phyloP scores from a whole-genome alignment of 371 early-diverging fungal genomes.

The Mortierella sp. region DNA sequence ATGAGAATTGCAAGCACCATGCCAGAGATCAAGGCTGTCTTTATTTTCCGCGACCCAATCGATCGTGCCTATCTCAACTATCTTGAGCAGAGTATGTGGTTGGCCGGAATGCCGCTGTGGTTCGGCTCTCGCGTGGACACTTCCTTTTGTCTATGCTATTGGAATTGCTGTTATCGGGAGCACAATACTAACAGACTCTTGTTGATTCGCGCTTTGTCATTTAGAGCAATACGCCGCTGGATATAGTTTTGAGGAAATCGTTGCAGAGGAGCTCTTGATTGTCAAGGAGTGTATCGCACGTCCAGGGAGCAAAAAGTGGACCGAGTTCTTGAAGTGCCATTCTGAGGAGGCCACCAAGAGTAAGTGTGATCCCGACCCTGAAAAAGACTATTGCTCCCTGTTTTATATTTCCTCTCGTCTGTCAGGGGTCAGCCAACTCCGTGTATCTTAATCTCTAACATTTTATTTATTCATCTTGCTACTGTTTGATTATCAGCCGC shows the following conservation, averaged over 20 bases:
- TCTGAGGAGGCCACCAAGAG: slow-evolving; percentile 48
- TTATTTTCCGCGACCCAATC: slow-evolving; percentile 69
- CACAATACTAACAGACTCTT: background rate
- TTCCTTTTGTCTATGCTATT: background rate
- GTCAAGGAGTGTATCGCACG: slow-evolving; percentile 55
- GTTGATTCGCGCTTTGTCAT: background rate
- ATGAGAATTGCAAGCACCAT: slow-evolving; percentile 52
- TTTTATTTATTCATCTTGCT: background rate
- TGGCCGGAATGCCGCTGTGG: background rate
- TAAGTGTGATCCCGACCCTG: slow-evolving; percentile 24
- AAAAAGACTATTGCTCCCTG: background rate
- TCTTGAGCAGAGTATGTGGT: slow-evolving; percentile 43
- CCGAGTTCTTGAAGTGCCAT: slow-evolving; percentile 50
- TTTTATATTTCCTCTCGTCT: background rate
- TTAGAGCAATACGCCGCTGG: slow-evolving; percentile 57
- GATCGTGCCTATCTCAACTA: slow-evolving; percentile 71
- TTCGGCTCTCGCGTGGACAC: slow-evolving; percentile 5
- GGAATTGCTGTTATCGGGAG: background rate
- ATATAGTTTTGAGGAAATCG: slow-evolving; percentile 55
- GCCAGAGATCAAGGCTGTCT: slow-evolving; percentile 64
- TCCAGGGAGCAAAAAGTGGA: slow-evolving; percentile 52
- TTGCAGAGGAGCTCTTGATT: slow-evolving; percentile 50
- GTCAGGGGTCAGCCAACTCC: background rate
- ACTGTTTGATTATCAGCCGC: slow-evolving; percentile 34
- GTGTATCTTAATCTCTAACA: background rate